These are phyloP conservation scores for Penicillium hesseltinei DNA, from an alignment of 2,329 filamentous ascomycete species.

Conservation along the genomic window DNA sequence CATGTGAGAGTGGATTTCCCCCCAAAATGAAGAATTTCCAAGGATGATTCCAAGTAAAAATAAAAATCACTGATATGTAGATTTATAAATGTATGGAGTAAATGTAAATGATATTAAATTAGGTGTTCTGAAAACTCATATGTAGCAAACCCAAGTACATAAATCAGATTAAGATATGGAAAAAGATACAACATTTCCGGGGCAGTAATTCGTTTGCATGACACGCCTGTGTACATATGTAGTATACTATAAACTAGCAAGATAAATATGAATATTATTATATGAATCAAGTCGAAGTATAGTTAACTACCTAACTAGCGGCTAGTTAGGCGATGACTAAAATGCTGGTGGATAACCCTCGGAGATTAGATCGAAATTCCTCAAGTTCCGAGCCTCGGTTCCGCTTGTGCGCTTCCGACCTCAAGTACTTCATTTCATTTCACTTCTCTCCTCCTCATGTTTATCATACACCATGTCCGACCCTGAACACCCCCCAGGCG, in stretches of 20 bases:
- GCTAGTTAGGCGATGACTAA: background rate
- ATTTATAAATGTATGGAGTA: background rate
- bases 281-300: background rate
- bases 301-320: background rate
- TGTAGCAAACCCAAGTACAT: background rate
- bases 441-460: conserved; percentile 1
- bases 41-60: background rate
- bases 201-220: too few species aligned
- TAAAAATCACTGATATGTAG: background rate
- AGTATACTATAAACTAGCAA: background rate
- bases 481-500: conserved; percentile 12
- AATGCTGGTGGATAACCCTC: background rate
- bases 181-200: background rate
- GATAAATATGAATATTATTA: background rate
- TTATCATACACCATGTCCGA: conserved; percentile 23
- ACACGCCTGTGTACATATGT: background rate
- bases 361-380: conserved; percentile 9
- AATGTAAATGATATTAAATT: background rate
- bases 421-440: background rate
- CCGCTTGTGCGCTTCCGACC: conserved; percentile 9
- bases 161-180: background rate
- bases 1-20: background rate
- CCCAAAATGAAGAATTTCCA: background rate
- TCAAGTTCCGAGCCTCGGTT: conserved; percentile 32
- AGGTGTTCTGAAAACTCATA: background rate